Base-by-base conservation (phyloP, 2,329 filamentous ascomycete species). In the Purpureocillium takamizusanense region DNA sequence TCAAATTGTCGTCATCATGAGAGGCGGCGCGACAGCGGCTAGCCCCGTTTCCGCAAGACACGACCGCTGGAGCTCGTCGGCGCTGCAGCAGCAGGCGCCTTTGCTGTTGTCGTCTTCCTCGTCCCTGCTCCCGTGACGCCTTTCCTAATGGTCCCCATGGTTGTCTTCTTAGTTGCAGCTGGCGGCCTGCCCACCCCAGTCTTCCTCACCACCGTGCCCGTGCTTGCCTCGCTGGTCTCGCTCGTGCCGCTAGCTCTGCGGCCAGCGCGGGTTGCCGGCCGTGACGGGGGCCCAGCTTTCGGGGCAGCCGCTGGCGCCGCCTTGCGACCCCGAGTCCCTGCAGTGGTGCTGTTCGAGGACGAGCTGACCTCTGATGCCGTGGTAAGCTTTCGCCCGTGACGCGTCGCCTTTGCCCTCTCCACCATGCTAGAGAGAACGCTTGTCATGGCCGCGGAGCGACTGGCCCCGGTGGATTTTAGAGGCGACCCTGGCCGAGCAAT, bases 201-300 rank as follows among this genome's bases (percentile, higher is more conserved):
- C 55, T 76, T 81, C 56, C 72, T 73, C 32, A 82, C 67, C 16
- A 83, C 76, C 0, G 81, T 84, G 7, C 75, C 72, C 12, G 72
- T 74, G 56, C 79, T 85, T 5, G 63, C 68, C 39, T 81, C 76
- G 48, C 78, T 83, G 13, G 73, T 67, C 52, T 78, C 78, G 53
- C 79, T 83, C 40, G 65, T 67, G 47, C 63, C 70, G 50, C 81
- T 84, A 51, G 64, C 59, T 54, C 75, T 69, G 43, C 70, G 67
- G 39, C 62, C 63, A 28, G 64, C 69, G 42, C 70, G 67, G 27
- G 71, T 72, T 15, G 62, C 61, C 25, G 60, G 56, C 27, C 61
- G 55, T 10, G 58, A 51, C 13, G 53, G 44, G 21, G 55, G 46
- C 18, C 63, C 21, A 25, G 21, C 60, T 36, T 59, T 62, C n/a